Percentiles rank a stretch among this genome's conserved stretches.
Evolutionary conservation across 2,329 filamentous ascomycete genomes (phyloP).

Genomic region (Verticillium isaacii): DNA sequence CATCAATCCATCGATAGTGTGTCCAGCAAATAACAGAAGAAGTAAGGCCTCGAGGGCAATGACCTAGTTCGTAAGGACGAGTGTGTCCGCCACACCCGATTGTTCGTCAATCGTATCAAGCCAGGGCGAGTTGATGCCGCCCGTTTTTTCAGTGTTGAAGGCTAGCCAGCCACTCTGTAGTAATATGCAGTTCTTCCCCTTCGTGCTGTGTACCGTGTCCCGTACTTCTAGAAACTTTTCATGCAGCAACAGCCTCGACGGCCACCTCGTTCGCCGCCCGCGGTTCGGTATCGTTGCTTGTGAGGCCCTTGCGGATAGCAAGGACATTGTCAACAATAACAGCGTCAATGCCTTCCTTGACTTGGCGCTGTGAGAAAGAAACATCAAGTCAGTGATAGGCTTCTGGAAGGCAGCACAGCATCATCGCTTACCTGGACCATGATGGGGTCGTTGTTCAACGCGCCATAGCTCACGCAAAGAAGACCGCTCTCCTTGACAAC

Average conservation of each 20-base stretch:
- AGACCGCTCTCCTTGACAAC: slow-evolving; percentile 93
- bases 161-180: background rate
- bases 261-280: slow-evolving; percentile 10
- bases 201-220: background rate
- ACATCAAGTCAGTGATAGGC: slow-evolving; percentile 8
- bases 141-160: background rate
- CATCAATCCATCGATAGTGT: background rate
- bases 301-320: slow-evolving; percentile 86
- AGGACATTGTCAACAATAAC: slow-evolving; percentile 96
- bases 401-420: background rate
- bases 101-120: background rate
- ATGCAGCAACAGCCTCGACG: background rate
- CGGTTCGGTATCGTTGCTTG: slow-evolving; percentile 30
- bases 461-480: slow-evolving; percentile 93
- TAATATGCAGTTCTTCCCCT: background rate
- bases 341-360: slow-evolving; percentile 92
- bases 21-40: background rate
- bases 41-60: background rate
- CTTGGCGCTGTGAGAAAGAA: slow-evolving; percentile 62
- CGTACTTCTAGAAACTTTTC: background rate
- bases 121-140: background rate
- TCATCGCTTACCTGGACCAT: slow-evolving; percentile 70
- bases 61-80: background rate
- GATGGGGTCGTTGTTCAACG: slow-evolving; percentile 78
- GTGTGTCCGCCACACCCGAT: background rate